Conservation (phyloP, 106 monocot species). For the Phalaenopsis equestris region DNA sequence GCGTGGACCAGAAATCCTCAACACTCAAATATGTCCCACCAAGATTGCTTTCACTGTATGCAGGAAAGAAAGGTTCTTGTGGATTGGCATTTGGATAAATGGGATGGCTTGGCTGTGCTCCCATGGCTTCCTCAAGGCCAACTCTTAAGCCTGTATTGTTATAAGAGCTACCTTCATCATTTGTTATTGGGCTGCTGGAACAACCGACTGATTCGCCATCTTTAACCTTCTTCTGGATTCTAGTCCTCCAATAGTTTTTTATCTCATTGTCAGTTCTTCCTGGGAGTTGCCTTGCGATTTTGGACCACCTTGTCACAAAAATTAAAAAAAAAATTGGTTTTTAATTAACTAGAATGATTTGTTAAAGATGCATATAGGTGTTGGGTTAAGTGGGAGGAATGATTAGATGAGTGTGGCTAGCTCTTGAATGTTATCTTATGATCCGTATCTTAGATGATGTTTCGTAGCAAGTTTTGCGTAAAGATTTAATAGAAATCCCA, state of each 20-base stretch:
- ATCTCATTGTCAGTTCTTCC: constrained; percentile 82
- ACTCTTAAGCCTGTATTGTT: constrained; percentile 9
- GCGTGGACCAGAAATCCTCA: constrained; percentile 35
- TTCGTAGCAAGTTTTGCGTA: too few relatives aligned
- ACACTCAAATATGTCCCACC: constrained; percentile 24
- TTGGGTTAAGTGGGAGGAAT: too few relatives aligned
- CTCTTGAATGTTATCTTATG: too few relatives aligned
- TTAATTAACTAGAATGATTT: too few relatives aligned
- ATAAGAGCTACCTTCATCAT: neutral
- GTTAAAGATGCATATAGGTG: too few relatives aligned
- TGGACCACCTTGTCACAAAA: constrained; percentile 25
- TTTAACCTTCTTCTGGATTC: constrained; percentile 68
- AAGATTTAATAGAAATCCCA: too few relatives aligned
- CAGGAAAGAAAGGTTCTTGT: neutral
- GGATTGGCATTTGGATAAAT: neutral
- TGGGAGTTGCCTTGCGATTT: constrained; percentile 55
- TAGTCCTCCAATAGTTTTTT: constrained; percentile 75
- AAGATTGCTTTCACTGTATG: neutral
- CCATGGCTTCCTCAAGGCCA: constrained; percentile 5
- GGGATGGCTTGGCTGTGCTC: constrained; percentile 1
- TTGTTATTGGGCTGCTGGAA: constrained; percentile 10
- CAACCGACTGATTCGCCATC: constrained; percentile 20
- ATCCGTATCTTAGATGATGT: too few relatives aligned
- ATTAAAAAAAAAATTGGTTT: too few relatives aligned
- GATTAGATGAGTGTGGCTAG: too few relatives aligned